Evolutionary conservation across 2,329 filamentous ascomycete species (phyloP).

Genomic region (Teratosphaeria nubilosa): DNA sequence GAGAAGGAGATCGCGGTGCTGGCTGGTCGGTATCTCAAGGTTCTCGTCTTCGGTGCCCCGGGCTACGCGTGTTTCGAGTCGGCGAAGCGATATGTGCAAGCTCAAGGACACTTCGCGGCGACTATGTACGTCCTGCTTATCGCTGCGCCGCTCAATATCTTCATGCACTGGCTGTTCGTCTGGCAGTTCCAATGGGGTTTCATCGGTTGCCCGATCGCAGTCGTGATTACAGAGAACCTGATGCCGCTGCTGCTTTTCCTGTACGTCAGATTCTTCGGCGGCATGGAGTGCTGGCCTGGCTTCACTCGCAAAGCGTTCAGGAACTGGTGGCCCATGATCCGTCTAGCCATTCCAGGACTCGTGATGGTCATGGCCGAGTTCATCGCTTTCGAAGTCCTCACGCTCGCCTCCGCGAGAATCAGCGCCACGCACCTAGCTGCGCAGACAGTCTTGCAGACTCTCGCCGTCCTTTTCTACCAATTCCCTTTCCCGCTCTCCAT

Average conservation of each 20-base stretch:
- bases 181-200: conserved; percentile 60
- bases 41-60: conserved; percentile 61
- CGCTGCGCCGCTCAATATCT: conserved; percentile 69
- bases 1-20: conserved; percentile 60
- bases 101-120: conserved; percentile 74
- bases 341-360: conserved; percentile 76
- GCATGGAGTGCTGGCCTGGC: conserved; percentile 70
- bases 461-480: conserved; percentile 75
- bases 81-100: conserved; percentile 79
- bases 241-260: conserved; percentile 62
- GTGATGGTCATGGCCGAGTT: conserved; percentile 93
- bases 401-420: conserved; percentile 70
- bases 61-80: conserved; percentile 68
- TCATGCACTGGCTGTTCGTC: conserved; percentile 73
- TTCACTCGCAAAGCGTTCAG: conserved; percentile 58
- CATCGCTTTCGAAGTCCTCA: conserved; percentile 76
- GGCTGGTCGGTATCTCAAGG: conserved; percentile 62
- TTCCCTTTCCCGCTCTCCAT: conserved; percentile 88
- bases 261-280: conserved; percentile 63
- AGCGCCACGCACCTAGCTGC: conserved; percentile 73
- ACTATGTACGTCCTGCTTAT: conserved; percentile 75
- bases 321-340: conserved; percentile 79
- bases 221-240: conserved; percentile 63
- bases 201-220: conserved; percentile 68
- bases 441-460: conserved; percentile 72